Conservation (phyloP, 768 basidiomycete genomes). For the Goffeauzyma gilvescens region DNA sequence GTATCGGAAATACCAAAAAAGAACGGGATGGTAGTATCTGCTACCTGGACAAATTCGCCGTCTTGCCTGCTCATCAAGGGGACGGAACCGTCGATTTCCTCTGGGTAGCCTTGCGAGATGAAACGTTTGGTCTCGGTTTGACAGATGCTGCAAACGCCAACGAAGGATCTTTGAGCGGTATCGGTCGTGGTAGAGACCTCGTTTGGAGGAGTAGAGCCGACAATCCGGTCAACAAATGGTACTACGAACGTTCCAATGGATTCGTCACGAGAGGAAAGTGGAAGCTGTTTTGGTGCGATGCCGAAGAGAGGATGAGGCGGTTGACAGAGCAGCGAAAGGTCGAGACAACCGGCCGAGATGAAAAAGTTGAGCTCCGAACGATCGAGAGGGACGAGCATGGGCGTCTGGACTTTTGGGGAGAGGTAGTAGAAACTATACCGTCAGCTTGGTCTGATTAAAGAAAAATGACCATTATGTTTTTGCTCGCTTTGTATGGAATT, state of each 20-base stretch:
- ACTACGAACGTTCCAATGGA: constrained; percentile 85
- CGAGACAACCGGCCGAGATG: constrained; percentile 23
- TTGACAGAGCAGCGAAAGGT: constrained; percentile 17
- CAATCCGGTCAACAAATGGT: constrained; percentile 98
- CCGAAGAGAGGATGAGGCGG: constrained; percentile 56
- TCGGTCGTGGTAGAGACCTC: constrained; percentile 76
- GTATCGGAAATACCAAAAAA: not conserved
- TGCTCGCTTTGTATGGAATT: too few species aligned
- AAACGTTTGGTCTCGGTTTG: constrained; percentile 88
- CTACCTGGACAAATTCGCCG: constrained; percentile 97
- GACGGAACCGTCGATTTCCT: constrained; percentile 98
- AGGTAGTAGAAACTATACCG: constrained; percentile 50
- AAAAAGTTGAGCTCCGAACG: constrained; percentile 38
- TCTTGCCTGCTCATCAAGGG: constrained; percentile 82
- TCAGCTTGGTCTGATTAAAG: constrained; percentile 46
- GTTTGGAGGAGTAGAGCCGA: constrained; percentile 85
- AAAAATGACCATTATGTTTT: too few species aligned
- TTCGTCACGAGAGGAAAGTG: constrained; percentile 55
- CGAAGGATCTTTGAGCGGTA: constrained; percentile 65
- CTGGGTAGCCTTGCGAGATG: constrained; percentile 96
- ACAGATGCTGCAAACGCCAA: constrained; percentile 88
- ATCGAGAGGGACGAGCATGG: constrained; percentile 44
- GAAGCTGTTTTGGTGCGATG: constrained; percentile 98
- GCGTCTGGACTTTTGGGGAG: constrained; percentile 49
- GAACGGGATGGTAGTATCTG: constrained; percentile 37